These are phyloP conservation scores for Fusarium praegraminearum DNA, from an alignment of 2,329 filamentous ascomycete species.

Conservation along the genomic window DNA sequence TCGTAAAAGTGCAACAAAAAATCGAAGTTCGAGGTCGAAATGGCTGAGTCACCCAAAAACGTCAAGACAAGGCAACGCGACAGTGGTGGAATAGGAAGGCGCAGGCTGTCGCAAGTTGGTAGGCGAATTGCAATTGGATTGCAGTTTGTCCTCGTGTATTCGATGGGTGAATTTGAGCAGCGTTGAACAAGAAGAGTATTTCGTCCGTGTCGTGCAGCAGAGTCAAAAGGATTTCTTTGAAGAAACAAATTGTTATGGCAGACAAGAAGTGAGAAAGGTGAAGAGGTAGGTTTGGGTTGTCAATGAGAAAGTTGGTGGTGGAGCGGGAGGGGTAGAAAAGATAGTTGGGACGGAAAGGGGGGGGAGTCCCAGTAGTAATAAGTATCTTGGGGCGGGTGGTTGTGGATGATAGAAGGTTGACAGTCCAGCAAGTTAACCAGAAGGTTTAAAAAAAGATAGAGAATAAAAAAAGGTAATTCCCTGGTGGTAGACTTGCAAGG, in stretches of 20 bases:
- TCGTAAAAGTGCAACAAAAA: slow-evolving; percentile 8
- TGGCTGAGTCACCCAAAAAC: slow-evolving; percentile 43
- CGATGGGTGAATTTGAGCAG: slow-evolving; percentile 11
- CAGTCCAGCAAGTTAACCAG: slow-evolving; percentile 13
- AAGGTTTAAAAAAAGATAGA: slow-evolving; percentile 35
- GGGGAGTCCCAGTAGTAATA: slow-evolving; percentile 48
- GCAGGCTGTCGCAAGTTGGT: slow-evolving; percentile 35
- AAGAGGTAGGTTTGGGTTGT: slow-evolving; percentile 46
- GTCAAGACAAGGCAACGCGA: slow-evolving; percentile 25
- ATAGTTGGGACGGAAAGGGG: slow-evolving; percentile 41
- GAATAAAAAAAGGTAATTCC: slow-evolving; percentile 42
- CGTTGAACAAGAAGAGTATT: slow-evolving; percentile 15
- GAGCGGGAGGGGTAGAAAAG: slow-evolving; percentile 46
- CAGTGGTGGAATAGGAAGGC: slow-evolving; percentile 3
- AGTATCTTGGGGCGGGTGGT: slow-evolving; percentile 26
- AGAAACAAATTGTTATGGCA: slow-evolving; percentile 32
- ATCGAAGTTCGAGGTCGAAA: slow-evolving; percentile 33
- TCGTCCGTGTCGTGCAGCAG: slow-evolving; percentile 23
- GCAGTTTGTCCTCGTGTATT: slow-evolving; percentile 6
- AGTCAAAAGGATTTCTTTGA: slow-evolving; percentile 27
- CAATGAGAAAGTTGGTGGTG: slow-evolving; percentile 45
- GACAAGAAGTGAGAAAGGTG: slow-evolving; percentile 36
- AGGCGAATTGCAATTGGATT: slow-evolving; percentile 23
- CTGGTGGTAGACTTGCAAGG: slow-evolving; percentile 32
- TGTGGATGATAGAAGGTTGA: slow-evolving; percentile 1